Evolutionary conservation across 805 yeast species (phyloP).

Genomic region (Grigorovia jiainica): DNA sequence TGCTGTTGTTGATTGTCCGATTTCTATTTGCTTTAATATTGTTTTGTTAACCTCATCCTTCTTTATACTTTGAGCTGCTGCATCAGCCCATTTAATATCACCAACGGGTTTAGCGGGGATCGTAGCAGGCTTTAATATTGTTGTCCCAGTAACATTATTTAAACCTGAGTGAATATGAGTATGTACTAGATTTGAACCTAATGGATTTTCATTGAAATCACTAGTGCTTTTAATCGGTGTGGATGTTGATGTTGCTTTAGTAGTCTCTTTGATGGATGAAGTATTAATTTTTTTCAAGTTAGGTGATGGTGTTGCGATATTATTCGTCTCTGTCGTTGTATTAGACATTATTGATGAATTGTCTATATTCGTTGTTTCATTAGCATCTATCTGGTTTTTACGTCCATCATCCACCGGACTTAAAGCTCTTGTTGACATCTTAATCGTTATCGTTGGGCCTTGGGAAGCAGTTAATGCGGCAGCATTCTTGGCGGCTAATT

Average conservation of each 20-base stretch:
- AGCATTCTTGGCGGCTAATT: conserved; percentile 23
- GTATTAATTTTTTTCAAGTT: conserved; percentile 3
- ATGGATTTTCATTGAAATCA: conserved; percentile 4
- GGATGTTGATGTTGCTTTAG: conserved; percentile 5
- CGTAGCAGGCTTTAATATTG: conserved; percentile 41
- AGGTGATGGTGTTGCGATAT: conserved; percentile 13
- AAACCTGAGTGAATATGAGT: conserved; percentile 26
- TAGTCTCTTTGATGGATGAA: conserved; percentile 2
- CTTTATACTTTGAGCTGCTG: conserved; percentile 34
- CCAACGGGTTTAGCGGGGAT: conserved; percentile 46
- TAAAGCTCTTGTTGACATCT: conserved; percentile 4
- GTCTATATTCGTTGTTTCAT: not conserved
- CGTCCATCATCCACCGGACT: not conserved
- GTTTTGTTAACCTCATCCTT: conserved; percentile 14
- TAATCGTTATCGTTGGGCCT: conserved; percentile 8
- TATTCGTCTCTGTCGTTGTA: not conserved
- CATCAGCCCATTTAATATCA: conserved; percentile 47
- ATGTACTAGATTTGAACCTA: conserved; percentile 13
- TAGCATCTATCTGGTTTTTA: not conserved
- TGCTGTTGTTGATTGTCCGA: conserved; percentile 1
- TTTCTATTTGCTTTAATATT: not conserved
- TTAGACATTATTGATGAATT: not conserved
- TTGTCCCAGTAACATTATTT: conserved; percentile 26
- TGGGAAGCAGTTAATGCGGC: conserved; percentile 7
- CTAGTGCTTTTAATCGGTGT: conserved; percentile 12